Evolutionary conservation across 2,329 filamentous ascomycete genomes (phyloP), one percentile per base, ranked within the genome.

Genomic region (Pestalotiopsis sp.): DNA sequence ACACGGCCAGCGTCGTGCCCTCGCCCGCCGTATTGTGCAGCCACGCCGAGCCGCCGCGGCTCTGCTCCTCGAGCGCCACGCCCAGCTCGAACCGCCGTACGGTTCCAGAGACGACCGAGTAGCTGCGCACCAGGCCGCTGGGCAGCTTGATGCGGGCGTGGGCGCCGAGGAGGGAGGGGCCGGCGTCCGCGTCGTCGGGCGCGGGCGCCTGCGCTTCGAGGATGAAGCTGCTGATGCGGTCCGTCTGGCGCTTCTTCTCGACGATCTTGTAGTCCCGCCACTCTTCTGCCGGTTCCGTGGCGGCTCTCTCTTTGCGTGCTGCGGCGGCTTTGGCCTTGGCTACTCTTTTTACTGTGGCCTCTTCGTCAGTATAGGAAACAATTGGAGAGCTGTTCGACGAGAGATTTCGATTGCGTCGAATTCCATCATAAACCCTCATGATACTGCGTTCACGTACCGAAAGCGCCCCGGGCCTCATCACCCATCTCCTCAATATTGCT

Each of bases 1-100:
- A 27, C 1, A 88, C 83, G 9, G 83, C 81, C 7, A 92, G 71
- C 2, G 81, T 71, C 68, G 88, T 84, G 0, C 87, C 88, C 0
- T 82, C 78, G 0, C 81, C 74, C 1, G 84, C 77, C 0, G 76
- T 69, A 17, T 85, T 75, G 74, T 92, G 89, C 1, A 92, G 76
- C 71, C 86, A 91, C 23, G 77, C 78, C 0, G 90, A 92, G 0
- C 88, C 90, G n/a, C 90, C 90, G 5, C 89, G 84, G 69, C 86
- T 88, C 0, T 80, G 74, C 2, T 81, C 77, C 11, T 87, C 87
- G 0, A 89, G 83, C 3, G 88, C 85, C 23, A 92, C 80, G 23
- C 88, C 90, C 0, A 92, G 79, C 73, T 68, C 83, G 72, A 92
- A 87, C 2, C 79, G 79, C 45, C 82, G 79, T 3, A 77, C 78